Evolutionary conservation across 768 basidiomycete genomes (phyloP).

Genomic region (Lactarius quietus): DNA sequence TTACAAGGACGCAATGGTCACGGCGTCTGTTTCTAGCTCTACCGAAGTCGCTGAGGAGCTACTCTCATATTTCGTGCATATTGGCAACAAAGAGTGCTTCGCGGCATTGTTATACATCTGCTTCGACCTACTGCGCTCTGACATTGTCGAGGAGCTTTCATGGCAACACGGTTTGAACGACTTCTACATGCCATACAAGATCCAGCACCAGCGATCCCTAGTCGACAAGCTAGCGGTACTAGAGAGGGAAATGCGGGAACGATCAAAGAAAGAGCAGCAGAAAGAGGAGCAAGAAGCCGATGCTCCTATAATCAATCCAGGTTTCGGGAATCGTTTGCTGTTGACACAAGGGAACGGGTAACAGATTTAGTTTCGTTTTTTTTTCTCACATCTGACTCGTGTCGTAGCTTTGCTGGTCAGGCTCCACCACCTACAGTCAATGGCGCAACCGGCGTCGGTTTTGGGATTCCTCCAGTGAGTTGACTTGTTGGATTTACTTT

Average conservation of each 20-base stretch:
- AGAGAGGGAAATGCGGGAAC: constrained; percentile 88
- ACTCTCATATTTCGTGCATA: constrained; percentile 94
- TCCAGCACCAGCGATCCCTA: constrained; percentile 79
- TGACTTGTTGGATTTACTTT: neutral
- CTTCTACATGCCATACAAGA: constrained; percentile 95
- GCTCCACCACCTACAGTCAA: constrained; percentile 61
- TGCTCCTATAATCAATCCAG: constrained; percentile 85
- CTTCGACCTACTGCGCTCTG: constrained; percentile 93
- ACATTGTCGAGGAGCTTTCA: constrained; percentile 90
- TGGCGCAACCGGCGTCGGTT: constrained; percentile 46
- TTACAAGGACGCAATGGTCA: constrained; percentile 95
- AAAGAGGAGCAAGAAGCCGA: constrained; percentile 90
- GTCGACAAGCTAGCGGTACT: constrained; percentile 73
- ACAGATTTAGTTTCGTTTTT: constrained; percentile 6
- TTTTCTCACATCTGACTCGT: constrained; percentile 12
- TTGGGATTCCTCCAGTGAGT: constrained; percentile 54
- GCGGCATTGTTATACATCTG: constrained; percentile 85
- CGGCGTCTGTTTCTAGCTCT: constrained; percentile 79
- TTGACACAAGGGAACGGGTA: constrained; percentile 74
- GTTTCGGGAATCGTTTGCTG: constrained; percentile 54
- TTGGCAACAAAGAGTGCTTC: constrained; percentile 98
- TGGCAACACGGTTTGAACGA: constrained; percentile 97
- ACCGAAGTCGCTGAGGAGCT: constrained; percentile 93
- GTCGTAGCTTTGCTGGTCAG: constrained; percentile 54
- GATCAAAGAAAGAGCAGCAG: constrained; percentile 77